Evolutionary conservation across 163 green algal genomes (phyloP).

Genomic region (Volvox carteri): DNA sequence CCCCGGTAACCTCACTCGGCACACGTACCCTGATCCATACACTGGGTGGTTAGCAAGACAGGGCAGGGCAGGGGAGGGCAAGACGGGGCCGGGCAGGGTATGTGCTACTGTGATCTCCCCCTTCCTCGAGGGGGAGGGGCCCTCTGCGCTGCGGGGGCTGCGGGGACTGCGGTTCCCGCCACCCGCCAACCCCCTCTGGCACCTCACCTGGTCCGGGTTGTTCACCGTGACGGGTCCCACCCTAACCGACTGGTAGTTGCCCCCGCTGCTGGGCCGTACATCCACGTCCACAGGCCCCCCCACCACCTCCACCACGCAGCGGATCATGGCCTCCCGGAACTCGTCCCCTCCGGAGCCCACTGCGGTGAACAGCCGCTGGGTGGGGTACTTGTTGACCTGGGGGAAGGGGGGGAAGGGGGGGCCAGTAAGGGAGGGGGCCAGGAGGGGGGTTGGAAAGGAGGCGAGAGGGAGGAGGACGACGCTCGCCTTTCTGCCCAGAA

Average conservation of each 20-base stretch:
- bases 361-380: slow-evolving; percentile 49
- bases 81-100: too few species aligned
- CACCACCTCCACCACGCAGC: slow-evolving; percentile 37
- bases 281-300: not conserved
- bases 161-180: too few species aligned
- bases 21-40: too few species aligned
- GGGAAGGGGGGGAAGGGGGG: not conserved
- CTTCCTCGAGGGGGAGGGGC: too few species aligned
- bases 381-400: slow-evolving; percentile 55
- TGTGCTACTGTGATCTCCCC: too few species aligned
- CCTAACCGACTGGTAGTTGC: slow-evolving; percentile 29
- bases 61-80: too few species aligned
- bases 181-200: too few species aligned
- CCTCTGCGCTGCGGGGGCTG: too few species aligned
- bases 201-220: slow-evolving; percentile 30
- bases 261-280: slow-evolving; percentile 15
- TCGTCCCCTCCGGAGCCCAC: slow-evolving; percentile 46
- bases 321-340: slow-evolving; percentile 36
- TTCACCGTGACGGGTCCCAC: slow-evolving; percentile 30
- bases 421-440: not conserved
- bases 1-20: too few species aligned
- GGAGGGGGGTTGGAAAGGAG: not conserved
- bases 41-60: too few species aligned
- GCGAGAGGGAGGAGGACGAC: not conserved
- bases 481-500: too few species aligned